Evolutionary conservation across 305 asterid species (phyloP), one percentile per base, ranked within the genome.

Genomic region (Stenogyne calaminthoides): DNA sequence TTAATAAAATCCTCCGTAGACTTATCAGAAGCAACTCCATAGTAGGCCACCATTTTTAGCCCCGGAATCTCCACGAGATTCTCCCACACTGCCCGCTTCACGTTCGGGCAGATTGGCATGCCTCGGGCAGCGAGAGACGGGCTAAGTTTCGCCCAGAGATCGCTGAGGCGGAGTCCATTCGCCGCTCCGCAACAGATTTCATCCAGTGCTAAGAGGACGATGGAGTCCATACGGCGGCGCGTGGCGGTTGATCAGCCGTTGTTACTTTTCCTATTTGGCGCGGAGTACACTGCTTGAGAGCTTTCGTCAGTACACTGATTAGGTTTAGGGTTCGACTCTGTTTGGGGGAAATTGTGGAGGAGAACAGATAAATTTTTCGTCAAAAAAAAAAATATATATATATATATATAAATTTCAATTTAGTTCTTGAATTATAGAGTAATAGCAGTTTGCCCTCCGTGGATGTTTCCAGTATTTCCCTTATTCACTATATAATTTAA

Each of bases 71-170:
- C 82, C 58, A 83, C 77, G 60, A 95, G 88, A 76, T 89, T 89
- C 77, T 85, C 81, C 96, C 98, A 92, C 0, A 92, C 27, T 25
- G 87, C 86, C 65, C 86, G 90, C 84, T 95, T 95, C 81, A 92
- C 88, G 69, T 68, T 71, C 44, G 87, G 88, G 73, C 94, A 82
- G 51, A 92, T 82, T 9, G 87, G 80, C 47, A 92, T 79, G 47
- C 93, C 89, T 10, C 71, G 64, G 64, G 76, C 70, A 55, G 82
- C 77, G 69, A 90, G 84, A 47, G 84, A 25, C 5, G 88, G 60
- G 36, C 76, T 76, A 77, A 95, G 80, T 76, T 79, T 85, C 32
- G 88, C 83, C 98, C 98, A 95, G 15, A 95, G 89, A 58, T 78
- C 55, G 25, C 73, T 86, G 72, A 95, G 83, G 75, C 73, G 82